Evolutionary conservation across 2,329 filamentous ascomycete species (phyloP), one percentile per base, ranked within the genome.

Genomic region (Penicillium psychrosexuale): DNA sequence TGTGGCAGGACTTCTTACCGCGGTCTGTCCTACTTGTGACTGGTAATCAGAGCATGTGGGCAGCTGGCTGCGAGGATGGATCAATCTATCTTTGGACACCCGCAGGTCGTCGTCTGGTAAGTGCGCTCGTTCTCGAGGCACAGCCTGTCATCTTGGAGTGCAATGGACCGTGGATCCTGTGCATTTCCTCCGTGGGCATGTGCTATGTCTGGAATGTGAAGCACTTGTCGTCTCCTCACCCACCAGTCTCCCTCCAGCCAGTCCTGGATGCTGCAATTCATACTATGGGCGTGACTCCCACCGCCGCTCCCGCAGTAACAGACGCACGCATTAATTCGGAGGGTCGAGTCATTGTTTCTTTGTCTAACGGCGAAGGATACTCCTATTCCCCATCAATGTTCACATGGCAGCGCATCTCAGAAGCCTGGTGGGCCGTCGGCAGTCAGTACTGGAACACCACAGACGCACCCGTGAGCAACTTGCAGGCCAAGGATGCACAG

Each of bases 371-470:
- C 19, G 93, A 99, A 65, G 94, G 94, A 1, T 99, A 91, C 74
- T 87, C 87, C 50, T 99, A 99, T 74, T 90, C 90, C 1, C 84
- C 88, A 0, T 81, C 82, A 17, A 89, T 99, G 87, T 93, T 86
- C 72, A 84, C 86, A 8, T 99, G 94, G 94, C 93, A 97, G 73
- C 86, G 92, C 9, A 80, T 99, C n/a, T 96, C 91, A 2, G 95
- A 99, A 70, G 84, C 90, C 2, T 99, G 94, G 94, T 99, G 94
- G 91, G 93, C 93, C 0, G 91, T 97, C 0, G 92, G 92, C 17
- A 96, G 90, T 64, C 94, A 99, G 70, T 99, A 99, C 72, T 99
- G 94, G 95, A 97, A 99, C 73, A 95, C 91, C 0, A 96, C 91
- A 50, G 94, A 97, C 67, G 91, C 91, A 1, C 91, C 91, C 0